phyloP scores from a whole-genome alignment of 352 stramenopile species.

The Albugo candida region DNA sequence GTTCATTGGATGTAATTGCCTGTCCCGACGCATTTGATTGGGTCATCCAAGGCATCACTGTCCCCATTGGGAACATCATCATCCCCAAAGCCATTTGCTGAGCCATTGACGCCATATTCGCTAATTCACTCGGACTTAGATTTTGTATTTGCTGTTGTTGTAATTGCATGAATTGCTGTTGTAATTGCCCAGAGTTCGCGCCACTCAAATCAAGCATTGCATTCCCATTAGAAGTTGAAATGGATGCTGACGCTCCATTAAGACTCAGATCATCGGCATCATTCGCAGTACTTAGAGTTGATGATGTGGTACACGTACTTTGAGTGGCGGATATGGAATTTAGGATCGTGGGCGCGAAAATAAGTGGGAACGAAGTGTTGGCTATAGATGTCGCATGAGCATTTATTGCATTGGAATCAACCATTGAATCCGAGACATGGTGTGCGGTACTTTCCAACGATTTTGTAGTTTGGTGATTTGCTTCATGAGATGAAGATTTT shows the following conservation, averaged over 20 bases:
- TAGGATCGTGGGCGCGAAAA: too few relatives aligned
- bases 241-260: constrained; percentile 22
- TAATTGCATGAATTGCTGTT: constrained; percentile 36
- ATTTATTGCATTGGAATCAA: too few relatives aligned
- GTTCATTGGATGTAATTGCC: constrained; percentile 17
- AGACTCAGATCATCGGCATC: constrained; percentile 5
- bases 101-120: constrained; percentile 24
- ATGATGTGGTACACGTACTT: too few relatives aligned
- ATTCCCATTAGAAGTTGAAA: constrained; percentile 18
- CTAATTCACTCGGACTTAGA: constrained; percentile 29
- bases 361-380: too few relatives aligned
- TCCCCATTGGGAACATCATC: constrained; percentile 30
- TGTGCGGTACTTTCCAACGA: too few relatives aligned
- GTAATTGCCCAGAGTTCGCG: constrained; percentile 19
- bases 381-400: too few relatives aligned
- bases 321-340: too few relatives aligned
- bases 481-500: too few relatives aligned
- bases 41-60: constrained; percentile 60
- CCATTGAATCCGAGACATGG: too few relatives aligned
- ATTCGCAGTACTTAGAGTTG: too few relatives aligned
- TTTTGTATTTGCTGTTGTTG: constrained; percentile 29
- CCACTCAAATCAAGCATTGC: neutral
- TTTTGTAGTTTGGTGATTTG: too few relatives aligned
- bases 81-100: constrained; percentile 42
- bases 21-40: constrained; percentile 3